Evolutionary conservation across 768 basidiomycete species (phyloP), one percentile per base, ranked within the genome.

Genomic region (Trametes punicea): DNA sequence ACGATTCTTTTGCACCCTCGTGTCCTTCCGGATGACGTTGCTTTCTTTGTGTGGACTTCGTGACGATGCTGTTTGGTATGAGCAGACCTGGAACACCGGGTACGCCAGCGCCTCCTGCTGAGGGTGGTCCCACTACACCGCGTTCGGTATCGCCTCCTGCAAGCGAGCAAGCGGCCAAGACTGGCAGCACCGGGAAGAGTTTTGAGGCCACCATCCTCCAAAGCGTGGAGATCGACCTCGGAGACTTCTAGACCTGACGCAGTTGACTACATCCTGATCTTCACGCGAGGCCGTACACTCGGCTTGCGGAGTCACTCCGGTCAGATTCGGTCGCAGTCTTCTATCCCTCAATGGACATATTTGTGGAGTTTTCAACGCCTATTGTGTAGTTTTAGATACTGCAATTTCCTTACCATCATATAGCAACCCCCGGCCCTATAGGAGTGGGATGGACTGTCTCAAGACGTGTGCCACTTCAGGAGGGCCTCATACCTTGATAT

Each of bases 221-320:
- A 45, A 77, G 77, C 26, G 77, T 90, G 61, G 88, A 90, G 60
- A 77, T 90, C 56, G 88, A 90, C 68, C 74, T 90, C 41, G 88
- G 88, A 47, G 88, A 90, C 70, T 90, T 90, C 69, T 90, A 30
- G 30, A 30, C 16, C 29, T 30, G 29, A 18, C n/a, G 4, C n/a
- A 15, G 30, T 15, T 8, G 9, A 5, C 13, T 34, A n/a, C n/a
- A n/a, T n/a, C n/a, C n/a, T n/a, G n/a, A n/a, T n/a, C n/a, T n/a
- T n/a, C n/a, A n/a, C n/a, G n/a, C n/a, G n/a, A n/a, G n/a, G n/a
- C n/a, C n/a, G n/a, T n/a, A n/a, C n/a, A n/a, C n/a, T n/a, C n/a
- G n/a, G n/a, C n/a, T n/a, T n/a, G n/a, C n/a, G n/a, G n/a, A n/a
- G n/a, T n/a, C n/a, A n/a, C n/a, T n/a, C n/a, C n/a, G n/a, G n/a